These are phyloP conservation scores for Ceratobasidium sp. DNA, from an alignment of 1,284 basidiomycete species.

Conservation along the genomic window DNA sequence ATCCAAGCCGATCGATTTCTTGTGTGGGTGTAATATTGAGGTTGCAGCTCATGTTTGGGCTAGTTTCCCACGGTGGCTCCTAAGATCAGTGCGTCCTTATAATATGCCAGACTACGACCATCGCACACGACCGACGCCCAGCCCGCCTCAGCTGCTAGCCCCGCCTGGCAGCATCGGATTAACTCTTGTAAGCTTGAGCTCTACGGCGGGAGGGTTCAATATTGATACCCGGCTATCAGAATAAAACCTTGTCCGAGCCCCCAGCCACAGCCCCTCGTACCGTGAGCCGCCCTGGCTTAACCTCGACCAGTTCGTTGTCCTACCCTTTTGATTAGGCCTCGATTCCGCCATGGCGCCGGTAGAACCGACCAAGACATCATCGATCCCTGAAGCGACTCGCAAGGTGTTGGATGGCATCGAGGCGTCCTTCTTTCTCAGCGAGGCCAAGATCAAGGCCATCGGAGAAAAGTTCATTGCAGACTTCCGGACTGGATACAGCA, in stretches of 20 bases:
- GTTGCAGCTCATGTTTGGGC: slow-evolving; percentile 23
- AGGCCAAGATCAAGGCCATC: slow-evolving; percentile 69
- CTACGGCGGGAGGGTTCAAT: not conserved
- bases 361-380: slow-evolving; percentile 21
- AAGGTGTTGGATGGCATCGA: slow-evolving; percentile 61
- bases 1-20: slow-evolving; percentile 39
- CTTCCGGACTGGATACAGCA: slow-evolving; percentile 70
- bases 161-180: not conserved
- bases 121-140: slow-evolving; percentile 30
- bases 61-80: slow-evolving; percentile 33
- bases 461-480: slow-evolving; percentile 81
- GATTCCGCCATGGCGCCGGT: slow-evolving; percentile 4
- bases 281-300: not conserved
- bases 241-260: not conserved
- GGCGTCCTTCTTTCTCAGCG: slow-evolving; percentile 70
- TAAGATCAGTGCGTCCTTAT: slow-evolving; percentile 36
- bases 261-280: not conserved
- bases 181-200: not conserved
- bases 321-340: not conserved
- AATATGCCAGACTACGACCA: slow-evolving; percentile 24
- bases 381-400: slow-evolving; percentile 45
- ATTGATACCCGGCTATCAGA: not conserved
- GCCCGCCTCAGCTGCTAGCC: not conserved
- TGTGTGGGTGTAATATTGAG: slow-evolving; percentile 32
- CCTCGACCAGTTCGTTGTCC: not conserved